These are phyloP conservation scores for Pinus tabuliformis DNA, from an alignment of 75 land plant species.

Conservation along the genomic window DNA sequence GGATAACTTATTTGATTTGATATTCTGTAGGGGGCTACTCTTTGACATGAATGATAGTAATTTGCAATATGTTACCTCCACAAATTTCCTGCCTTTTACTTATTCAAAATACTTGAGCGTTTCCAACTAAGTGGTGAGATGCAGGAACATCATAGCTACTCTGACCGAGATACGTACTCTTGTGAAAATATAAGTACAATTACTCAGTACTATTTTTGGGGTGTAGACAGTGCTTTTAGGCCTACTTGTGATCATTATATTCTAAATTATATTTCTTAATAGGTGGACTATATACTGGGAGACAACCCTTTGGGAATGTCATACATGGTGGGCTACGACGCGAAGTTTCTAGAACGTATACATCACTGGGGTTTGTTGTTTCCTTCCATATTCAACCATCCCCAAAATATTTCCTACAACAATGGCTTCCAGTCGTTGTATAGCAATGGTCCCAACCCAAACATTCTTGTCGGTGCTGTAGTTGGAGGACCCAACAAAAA, in stretches of 20 bases:
- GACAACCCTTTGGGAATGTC: constrained; percentile 52
- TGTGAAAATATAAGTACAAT: constrained; percentile 65
- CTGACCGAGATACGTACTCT: constrained; percentile 12
- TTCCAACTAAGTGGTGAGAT: constrained; percentile 23
- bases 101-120: constrained; percentile 66
- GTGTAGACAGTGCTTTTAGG: too few relatives aligned
- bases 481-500: constrained; percentile 84
- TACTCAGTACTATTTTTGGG: too few relatives aligned
- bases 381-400: constrained; percentile 50
- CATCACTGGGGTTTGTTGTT: constrained; percentile 92
- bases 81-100: constrained; percentile 61
- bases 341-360: constrained; percentile 55
- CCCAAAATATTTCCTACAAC: constrained; percentile 43
- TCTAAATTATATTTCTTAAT: not conserved
- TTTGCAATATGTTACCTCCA: constrained; percentile 78
- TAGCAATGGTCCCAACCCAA: constrained; percentile 67
- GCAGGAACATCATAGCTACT: constrained; percentile 41
- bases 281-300: constrained; percentile 95
- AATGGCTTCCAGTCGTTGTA: constrained; percentile 37
- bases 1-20: not conserved
- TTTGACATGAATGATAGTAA: constrained; percentile 51
- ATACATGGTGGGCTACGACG: constrained; percentile 91
- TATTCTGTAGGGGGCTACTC: constrained; percentile 70
- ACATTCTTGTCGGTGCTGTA: constrained; percentile 66
- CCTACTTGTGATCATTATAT: too few relatives aligned